Conservation (phyloP, 2,329 filamentous ascomycete genomes). For the Paraphoma chrysanthemicola region DNA sequence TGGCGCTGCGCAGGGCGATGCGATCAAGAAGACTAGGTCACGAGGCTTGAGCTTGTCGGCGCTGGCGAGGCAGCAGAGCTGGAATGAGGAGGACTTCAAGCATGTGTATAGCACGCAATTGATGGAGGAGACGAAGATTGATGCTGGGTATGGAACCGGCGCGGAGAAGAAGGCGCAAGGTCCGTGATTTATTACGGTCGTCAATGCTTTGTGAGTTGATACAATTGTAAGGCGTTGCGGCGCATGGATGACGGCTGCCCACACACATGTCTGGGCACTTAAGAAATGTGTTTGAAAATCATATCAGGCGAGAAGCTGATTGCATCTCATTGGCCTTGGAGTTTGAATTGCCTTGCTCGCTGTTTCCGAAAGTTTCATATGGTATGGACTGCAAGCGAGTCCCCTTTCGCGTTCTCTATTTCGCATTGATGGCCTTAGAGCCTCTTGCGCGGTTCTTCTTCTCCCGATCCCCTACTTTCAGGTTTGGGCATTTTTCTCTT, state of each 20-base stretch:
- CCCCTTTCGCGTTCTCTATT: too few relatives aligned
- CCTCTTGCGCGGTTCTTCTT: too few relatives aligned
- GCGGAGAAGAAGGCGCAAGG: slow-evolving; percentile 12
- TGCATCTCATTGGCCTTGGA: not conserved
- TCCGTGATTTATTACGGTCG: not conserved
- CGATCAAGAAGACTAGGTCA: slow-evolving; percentile 36
- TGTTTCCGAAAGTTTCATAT: too few relatives aligned
- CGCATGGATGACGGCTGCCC: not conserved
- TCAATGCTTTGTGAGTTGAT: not conserved
- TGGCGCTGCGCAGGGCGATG: slow-evolving; percentile 28
- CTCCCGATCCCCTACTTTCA: too few relatives aligned
- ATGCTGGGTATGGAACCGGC: slow-evolving; percentile 35
- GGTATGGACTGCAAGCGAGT: too few relatives aligned
- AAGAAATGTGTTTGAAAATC: not conserved
- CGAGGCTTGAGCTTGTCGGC: slow-evolving; percentile 38
- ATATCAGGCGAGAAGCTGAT: not conserved
- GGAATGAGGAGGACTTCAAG: slow-evolving; percentile 45
- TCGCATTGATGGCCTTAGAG: too few relatives aligned
- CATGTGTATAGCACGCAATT: slow-evolving; percentile 36
- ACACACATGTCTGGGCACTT: not conserved
- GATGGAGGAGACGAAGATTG: slow-evolving; percentile 28
- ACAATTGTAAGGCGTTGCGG: not conserved
- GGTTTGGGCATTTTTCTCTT: not conserved
- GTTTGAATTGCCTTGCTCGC: too few relatives aligned
- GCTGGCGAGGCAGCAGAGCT: slow-evolving; percentile 41